Base-by-base conservation (phyloP, 257 asterid genomes). In the Lantana camara region DNA sequence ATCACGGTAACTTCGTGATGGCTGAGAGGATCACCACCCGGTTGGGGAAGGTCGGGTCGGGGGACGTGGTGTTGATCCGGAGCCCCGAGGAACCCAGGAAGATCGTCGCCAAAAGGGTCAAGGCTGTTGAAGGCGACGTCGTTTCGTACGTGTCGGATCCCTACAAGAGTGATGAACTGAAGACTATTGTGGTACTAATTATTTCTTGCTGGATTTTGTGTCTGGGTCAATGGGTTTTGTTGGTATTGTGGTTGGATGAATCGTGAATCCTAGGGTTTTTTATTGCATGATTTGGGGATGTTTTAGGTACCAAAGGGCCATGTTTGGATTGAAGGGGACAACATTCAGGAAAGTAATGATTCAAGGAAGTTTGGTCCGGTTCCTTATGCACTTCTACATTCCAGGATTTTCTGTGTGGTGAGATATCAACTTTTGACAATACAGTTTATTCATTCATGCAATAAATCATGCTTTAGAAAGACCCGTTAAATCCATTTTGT, bases 281-380 rank as follows among this genome's bases (percentile, higher is more conserved):
- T 27, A 27, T n/a, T n/a, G n/a, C n/a, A n/a, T n/a, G n/a, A n/a
- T n/a, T n/a, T n/a, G n/a, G n/a, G n/a, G n/a, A 16, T 44, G 54
- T 48, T 70, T 64, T 65, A 89, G 91, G 91, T 89, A 14, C 97
- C 97, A 42, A 71, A 82, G 69, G 96, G 96, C 30, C 95, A 87
- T 75, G 77, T 91, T 68, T 91, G 96, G 98, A 71, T 91, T 9
- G 90, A 91, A 66, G 98, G 96, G 16, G 96, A 88, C 70, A 84
- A 82, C 63, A 50, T 52, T 35, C 64, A 67, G 44, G 19, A 61
- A 1, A 79, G 88, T 51, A 65, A 38, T 34, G 98, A 88, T 75
- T 91, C 98, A 14, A 86, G 94, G 77, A 44, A 50, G 20, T 88
- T 77, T 68, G 96, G 96, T 63, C 77, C 98, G 23, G 80, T 91